A percentile compares a stretch with the other conserved stretches of the same genome.
These are phyloP conservation scores for Ophiostoma montium DNA, from an alignment of 2,329 filamentous ascomycete species.

Conservation along the genomic window DNA sequence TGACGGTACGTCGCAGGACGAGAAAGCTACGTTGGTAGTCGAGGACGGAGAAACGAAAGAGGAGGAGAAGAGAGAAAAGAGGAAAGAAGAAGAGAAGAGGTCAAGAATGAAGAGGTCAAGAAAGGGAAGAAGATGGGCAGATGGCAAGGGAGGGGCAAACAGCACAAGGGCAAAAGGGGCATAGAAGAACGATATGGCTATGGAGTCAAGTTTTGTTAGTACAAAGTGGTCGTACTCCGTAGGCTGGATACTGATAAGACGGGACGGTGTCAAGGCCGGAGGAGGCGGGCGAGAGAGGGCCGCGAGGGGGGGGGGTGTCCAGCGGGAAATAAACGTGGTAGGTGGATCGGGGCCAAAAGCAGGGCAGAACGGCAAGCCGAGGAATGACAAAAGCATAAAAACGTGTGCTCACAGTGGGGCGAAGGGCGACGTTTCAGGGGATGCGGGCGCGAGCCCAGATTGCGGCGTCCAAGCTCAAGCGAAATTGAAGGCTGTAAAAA, in stretches of 20 bases:
- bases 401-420: constrained; percentile 7
- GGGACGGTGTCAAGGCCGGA: constrained; percentile 3
- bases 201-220: too few relatives aligned
- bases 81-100: neutral
- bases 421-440: constrained; percentile 5
- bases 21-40: too few relatives aligned
- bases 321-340: constrained; percentile 9
- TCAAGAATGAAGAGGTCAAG: neutral
- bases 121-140: neutral
- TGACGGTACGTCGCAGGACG: too few relatives aligned
- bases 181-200: neutral
- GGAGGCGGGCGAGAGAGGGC: constrained; percentile 3
- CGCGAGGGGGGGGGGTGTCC: neutral
- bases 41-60: too few relatives aligned
- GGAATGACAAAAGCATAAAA: constrained; percentile 2
- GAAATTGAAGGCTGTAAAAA: constrained; percentile 5
- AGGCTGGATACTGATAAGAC: neutral
- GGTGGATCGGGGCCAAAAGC: constrained; percentile 7
- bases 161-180: neutral
- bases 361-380: constrained; percentile 6
- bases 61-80: neutral
- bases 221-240: neutral
- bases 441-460: neutral
- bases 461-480: neutral
- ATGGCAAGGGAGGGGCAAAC: neutral